Evolutionary conservation across 352 stramenopile genomes (phyloP).

Genomic region (Phytophthora vignae): DNA sequence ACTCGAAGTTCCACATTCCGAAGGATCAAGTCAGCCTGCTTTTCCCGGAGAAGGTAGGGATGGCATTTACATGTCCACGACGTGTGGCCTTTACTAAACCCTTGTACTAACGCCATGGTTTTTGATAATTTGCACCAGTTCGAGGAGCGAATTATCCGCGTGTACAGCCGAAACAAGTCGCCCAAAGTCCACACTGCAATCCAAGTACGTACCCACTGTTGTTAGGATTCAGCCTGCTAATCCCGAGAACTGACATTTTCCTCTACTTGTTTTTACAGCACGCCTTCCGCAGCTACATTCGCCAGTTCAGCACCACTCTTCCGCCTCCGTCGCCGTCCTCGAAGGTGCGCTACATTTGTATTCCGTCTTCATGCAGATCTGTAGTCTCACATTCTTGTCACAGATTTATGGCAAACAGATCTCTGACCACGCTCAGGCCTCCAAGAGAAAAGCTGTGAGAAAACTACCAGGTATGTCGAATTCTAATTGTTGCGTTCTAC

Average conservation of each 20-base stretch:
- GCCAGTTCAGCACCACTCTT: conserved; percentile 70
- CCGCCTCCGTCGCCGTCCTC: conserved; percentile 76
- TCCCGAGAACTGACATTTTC: not conserved
- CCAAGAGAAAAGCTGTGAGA: conserved; percentile 29
- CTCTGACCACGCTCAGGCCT: conserved; percentile 2
- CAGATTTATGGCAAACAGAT: conserved; percentile 30
- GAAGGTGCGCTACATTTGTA: conserved; percentile 48
- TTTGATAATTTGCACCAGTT: conserved; percentile 48
- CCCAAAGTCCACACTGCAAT: conserved; percentile 64
- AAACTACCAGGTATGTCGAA: conserved; percentile 30
- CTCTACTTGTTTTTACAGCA: conserved; percentile 30
- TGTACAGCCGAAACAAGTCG: conserved; percentile 76
- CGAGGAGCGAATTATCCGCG: conserved; percentile 82
- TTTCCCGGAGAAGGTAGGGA: conserved; percentile 81
- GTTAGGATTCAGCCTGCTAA: not conserved
- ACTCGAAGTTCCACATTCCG: conserved; percentile 76
- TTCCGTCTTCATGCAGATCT: not conserved
- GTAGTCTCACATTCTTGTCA: not conserved
- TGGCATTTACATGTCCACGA: not conserved
- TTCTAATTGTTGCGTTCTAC: not conserved
- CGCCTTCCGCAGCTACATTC: conserved; percentile 68
- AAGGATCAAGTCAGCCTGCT: conserved; percentile 85
- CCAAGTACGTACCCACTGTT: conserved; percentile 36
- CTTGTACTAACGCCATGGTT: not conserved
- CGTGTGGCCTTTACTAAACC: not conserved